Evolutionary conservation across 2,329 filamentous ascomycete species (phyloP), one percentile per base, ranked within the genome.

Genomic region (Didymosphaeria variabile): DNA sequence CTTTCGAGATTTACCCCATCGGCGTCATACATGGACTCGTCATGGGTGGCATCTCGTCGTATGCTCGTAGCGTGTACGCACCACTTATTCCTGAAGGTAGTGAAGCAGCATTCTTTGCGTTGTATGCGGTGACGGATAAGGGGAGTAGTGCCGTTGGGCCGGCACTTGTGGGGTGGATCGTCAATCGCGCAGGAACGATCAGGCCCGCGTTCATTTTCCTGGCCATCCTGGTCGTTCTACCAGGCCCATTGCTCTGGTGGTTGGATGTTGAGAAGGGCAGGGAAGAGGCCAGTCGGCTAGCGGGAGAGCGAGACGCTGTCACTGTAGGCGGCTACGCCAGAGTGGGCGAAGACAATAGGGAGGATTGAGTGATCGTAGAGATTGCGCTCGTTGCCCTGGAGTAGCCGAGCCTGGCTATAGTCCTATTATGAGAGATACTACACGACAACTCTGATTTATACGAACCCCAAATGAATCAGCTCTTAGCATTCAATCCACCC

Each of bases 101-200:
- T 17, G 94, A 98, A 79, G 93, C 94, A 0, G 93, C 94, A 0
- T 97, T 98, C 72, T 97, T 95, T 74, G 93, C 94, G 0, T 83
- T 97, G 1, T 97, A 97, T 75, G 94, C 94, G 44, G 96, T 97
- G 61, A 97, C 94, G 0, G 94, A 98, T 77, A 98, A 97, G 78
- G 93, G 93, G 0, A 95, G 91, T 21, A 95, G 91, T 72, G 86
- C 97, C 2, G 94, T 97, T 74, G 94, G 94, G 0, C 94, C 94
- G 0, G 90, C 92, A 0, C 92, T 98, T 68, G 94, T 97, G 0
- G 94, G 93, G 0, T 86, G 87, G 32, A 96, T 97, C 63, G 95
- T 96, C 9, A 93, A 97, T 74, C 86, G 70, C 2, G 71, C 76
- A 7, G 79, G 80, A 0, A 79, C 73, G 1, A 80, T 82, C 32